Percentiles rank a stretch among this genome's conserved stretches.
Evolutionary conservation across 2,329 filamentous ascomycete species (phyloP).

Genomic region (Aspergillus sp.): DNA sequence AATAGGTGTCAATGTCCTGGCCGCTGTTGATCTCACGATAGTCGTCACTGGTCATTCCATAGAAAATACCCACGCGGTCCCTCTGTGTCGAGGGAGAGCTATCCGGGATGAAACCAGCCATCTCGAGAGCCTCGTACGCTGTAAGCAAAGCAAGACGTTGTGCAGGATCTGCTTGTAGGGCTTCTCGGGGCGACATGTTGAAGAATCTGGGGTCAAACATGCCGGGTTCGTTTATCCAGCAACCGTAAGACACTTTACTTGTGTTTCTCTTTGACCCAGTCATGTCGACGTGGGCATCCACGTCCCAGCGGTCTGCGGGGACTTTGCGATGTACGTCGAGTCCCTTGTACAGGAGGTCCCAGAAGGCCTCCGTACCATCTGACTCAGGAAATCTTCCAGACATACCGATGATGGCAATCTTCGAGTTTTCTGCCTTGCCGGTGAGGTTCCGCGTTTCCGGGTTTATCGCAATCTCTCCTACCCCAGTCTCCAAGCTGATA

Average conservation of each 20-base stretch:
- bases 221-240: constrained; percentile 73
- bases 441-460: constrained; percentile 26
- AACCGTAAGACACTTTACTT: constrained; percentile 73
- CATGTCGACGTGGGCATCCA: constrained; percentile 69
- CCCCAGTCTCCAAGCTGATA: constrained; percentile 28
- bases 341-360: constrained; percentile 73
- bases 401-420: constrained; percentile 84
- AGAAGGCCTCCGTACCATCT: constrained; percentile 69
- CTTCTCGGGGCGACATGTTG: constrained; percentile 83
- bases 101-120: constrained; percentile 75
- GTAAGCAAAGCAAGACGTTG: constrained; percentile 75
- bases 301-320: constrained; percentile 72
- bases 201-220: constrained; percentile 82
- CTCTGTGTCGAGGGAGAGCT: constrained; percentile 67
- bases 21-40: constrained; percentile 75
- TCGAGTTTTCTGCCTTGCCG: constrained; percentile 50
- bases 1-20: constrained; percentile 71
- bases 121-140: constrained; percentile 79
- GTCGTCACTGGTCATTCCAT: constrained; percentile 75
- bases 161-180: constrained; percentile 78
- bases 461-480: constrained; percentile 29
- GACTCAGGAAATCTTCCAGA: constrained; percentile 75
- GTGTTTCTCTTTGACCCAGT: constrained; percentile 74
- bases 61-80: constrained; percentile 70
- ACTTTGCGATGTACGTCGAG: constrained; percentile 66